Conservation (phyloP, 495 filamentous ascomycete species). For the Coniosporium apollinis region DNA sequence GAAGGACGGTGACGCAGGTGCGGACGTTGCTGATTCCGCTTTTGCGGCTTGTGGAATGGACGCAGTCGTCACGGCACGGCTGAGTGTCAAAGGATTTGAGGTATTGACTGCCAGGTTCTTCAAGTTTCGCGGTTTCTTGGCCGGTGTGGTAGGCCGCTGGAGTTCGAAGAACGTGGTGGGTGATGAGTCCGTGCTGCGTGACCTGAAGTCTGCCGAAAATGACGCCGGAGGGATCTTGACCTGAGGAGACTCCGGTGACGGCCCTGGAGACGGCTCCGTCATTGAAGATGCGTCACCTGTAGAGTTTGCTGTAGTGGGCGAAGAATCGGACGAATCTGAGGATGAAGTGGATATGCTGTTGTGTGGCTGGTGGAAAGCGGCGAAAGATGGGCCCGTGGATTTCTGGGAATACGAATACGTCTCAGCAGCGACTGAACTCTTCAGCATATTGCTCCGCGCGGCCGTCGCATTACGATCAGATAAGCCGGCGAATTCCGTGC, state of each 20-base stretch:
- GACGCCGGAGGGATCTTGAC: constrained; percentile 30
- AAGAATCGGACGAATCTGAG: constrained; percentile 80
- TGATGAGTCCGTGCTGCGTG: constrained; percentile 8
- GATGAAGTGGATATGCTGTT: constrained; percentile 61
- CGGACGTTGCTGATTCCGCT: constrained; percentile 38
- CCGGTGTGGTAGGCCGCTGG: constrained; percentile 40
- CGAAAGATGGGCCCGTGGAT: constrained; percentile 7
- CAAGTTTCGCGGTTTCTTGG: constrained; percentile 66
- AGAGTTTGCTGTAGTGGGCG: constrained; percentile 88
- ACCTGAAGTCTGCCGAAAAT: constrained; percentile 7
- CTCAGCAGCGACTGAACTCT: constrained; percentile 5
- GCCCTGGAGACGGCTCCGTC: constrained; percentile 80
- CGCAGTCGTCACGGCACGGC: constrained; percentile 36
- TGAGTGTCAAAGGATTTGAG: constrained; percentile 30
- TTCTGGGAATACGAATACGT: not conserved
- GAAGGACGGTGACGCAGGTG: constrained; percentile 67
- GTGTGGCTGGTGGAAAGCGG: constrained; percentile 32
- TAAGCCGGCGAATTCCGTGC: constrained; percentile 3
- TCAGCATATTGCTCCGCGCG: constrained; percentile 9
- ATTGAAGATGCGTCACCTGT: constrained; percentile 76
- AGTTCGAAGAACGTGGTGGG: constrained; percentile 20
- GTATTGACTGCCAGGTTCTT: constrained; percentile 89
- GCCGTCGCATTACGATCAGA: constrained; percentile 6
- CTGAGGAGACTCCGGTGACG: constrained; percentile 75
- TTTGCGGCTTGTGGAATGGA: constrained; percentile 25